Conservation (phyloP, 176 grass and related monocot species). For the Phoenix dactylifera region DNA sequence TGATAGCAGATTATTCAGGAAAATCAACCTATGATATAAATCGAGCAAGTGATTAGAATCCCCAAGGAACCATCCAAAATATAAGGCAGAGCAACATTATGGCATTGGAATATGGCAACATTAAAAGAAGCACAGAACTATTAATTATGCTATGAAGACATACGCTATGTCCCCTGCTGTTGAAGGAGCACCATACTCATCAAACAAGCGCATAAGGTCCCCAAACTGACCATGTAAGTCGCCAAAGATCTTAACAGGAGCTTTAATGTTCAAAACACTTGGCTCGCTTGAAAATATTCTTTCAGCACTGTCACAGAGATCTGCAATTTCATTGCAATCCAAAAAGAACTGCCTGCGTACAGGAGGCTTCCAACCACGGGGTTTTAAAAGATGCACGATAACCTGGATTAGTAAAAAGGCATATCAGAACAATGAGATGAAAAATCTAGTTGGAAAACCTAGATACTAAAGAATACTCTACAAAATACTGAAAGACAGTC, state of each 20-base stretch:
- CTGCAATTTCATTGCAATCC: slow-evolving; percentile 97
- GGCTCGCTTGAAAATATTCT: slow-evolving; percentile 95
- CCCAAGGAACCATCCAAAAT: too few relatives aligned
- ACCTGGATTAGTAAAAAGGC: slow-evolving; percentile 42
- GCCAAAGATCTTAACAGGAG: slow-evolving; percentile 95
- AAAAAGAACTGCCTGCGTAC: slow-evolving; percentile 89
- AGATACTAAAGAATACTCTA: too few relatives aligned
- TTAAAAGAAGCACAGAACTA: too few relatives aligned
- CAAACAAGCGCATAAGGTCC: slow-evolving; percentile 92
- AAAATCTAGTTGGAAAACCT: too few relatives aligned
- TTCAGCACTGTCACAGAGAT: slow-evolving; percentile 90
- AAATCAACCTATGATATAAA: too few relatives aligned
- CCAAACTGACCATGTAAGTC: slow-evolving; percentile 98
- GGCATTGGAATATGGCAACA: too few relatives aligned
- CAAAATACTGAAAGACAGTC: too few relatives aligned
- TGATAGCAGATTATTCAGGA: too few relatives aligned
- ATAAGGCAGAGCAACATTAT: too few relatives aligned
- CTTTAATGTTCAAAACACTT: slow-evolving; percentile 87
- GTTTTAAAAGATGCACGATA: slow-evolving; percentile 83
- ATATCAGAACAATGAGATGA: slow-evolving; percentile 13
- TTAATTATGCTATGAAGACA: slow-evolving; percentile 14
- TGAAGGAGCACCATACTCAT: slow-evolving; percentile 98
- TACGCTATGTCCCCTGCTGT: slow-evolving; percentile 96
- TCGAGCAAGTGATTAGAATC: too few relatives aligned
- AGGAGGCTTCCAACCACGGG: slow-evolving; percentile 95